Conservation (phyloP, 1,284 basidiomycete genomes). For the Ustilago curta region DNA sequence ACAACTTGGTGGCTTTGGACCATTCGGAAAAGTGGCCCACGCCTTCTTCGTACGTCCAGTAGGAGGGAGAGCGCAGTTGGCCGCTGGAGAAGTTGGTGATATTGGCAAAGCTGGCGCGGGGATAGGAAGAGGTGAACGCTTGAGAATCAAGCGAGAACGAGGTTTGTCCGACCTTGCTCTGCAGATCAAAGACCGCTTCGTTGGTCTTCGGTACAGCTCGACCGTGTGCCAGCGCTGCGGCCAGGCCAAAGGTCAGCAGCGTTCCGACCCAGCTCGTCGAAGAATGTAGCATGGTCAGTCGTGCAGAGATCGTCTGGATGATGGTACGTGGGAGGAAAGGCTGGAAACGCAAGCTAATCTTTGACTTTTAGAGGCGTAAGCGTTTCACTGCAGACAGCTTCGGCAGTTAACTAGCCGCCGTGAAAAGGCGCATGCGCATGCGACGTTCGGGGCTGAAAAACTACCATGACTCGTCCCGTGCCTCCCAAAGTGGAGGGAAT, state of each 20-base stretch:
- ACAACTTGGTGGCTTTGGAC: conserved; percentile 62
- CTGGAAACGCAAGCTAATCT: too few species aligned
- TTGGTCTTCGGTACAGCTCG: conserved; percentile 12
- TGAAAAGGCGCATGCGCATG: too few species aligned
- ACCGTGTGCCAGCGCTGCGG: conserved; percentile 6
- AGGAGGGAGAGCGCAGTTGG: conserved; percentile 13
- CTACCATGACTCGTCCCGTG: neutral
- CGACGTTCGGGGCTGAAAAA: neutral
- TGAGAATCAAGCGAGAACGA: neutral
- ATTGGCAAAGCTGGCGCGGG: neutral
- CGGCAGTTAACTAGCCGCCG: too few species aligned
- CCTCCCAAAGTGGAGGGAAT: conserved; percentile 9
- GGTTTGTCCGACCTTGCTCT: neutral
- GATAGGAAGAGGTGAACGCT: neutral
- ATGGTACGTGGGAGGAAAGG: too few species aligned
- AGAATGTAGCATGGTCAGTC: too few species aligned
- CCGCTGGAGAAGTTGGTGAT: conserved; percentile 4
- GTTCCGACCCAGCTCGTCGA: neutral
- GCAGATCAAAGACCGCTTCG: conserved; percentile 20
- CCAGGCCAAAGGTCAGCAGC: neutral
- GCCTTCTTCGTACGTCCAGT: conserved; percentile 52
- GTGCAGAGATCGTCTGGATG: neutral
- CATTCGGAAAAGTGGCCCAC: conserved; percentile 68
- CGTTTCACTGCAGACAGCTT: neutral
- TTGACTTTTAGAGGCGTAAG: too few species aligned